Evolutionary conservation across 306 rosid genomes (phyloP).

Genomic region (Rubus idaeus): DNA sequence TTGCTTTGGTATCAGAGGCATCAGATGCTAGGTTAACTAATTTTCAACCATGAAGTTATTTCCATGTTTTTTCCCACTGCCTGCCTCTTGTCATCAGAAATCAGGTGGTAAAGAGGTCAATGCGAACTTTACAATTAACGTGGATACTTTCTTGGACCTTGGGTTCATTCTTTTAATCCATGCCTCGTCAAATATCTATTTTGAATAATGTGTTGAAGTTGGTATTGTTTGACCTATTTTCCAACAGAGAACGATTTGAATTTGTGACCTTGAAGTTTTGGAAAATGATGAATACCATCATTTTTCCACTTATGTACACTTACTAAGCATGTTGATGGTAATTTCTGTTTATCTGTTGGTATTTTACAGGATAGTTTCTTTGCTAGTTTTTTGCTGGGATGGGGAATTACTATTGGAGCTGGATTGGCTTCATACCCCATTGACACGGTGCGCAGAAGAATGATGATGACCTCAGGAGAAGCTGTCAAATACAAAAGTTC

Average conservation of each 20-base stretch:
- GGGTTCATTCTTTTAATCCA: not conserved
- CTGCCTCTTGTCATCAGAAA: not conserved
- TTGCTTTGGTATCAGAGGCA: not conserved
- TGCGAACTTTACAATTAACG: not conserved
- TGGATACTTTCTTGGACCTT: not conserved
- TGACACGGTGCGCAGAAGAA: slow-evolving; percentile 88
- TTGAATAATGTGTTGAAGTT: no score
- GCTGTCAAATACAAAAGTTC: slow-evolving; percentile 85
- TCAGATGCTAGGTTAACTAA: not conserved
- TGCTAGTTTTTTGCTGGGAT: slow-evolving; percentile 86
- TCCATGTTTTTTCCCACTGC: not conserved
- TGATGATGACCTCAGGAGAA: slow-evolving; percentile 99
- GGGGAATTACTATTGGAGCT: slow-evolving; percentile 88
- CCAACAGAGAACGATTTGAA: not conserved
- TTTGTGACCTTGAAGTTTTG: not conserved
- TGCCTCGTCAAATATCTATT: not conserved
- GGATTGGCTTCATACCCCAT: slow-evolving; percentile 84
- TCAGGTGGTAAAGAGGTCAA: not conserved
- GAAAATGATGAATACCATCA: not conserved
- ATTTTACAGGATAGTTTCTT: slow-evolving; percentile 79
- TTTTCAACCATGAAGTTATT: not conserved
- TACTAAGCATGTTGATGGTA: slow-evolving; percentile 12
- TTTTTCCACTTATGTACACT: not conserved
- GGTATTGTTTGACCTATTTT: slow-evolving; percentile 1
- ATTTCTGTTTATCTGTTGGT: slow-evolving; percentile 17